phyloP scores from a whole-genome alignment of 345 rosid genomes.

The Viola odorata region DNA sequence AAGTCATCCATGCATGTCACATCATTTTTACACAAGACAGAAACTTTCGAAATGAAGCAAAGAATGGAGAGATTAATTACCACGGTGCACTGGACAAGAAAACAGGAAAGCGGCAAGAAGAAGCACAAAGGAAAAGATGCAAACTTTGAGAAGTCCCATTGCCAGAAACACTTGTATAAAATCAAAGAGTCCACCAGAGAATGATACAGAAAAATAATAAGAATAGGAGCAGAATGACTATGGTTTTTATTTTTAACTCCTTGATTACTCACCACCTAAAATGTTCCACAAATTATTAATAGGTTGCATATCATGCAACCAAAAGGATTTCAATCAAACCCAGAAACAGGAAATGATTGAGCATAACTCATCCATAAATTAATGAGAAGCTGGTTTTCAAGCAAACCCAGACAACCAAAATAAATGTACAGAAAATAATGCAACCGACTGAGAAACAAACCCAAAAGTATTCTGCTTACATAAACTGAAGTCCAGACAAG shows the following conservation, averaged over 20 bases:
- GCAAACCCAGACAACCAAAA: too few relatives aligned
- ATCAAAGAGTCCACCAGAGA: not conserved
- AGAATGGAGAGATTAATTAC: constrained; percentile 7
- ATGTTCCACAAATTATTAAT: too few relatives aligned
- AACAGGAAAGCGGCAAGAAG: constrained; percentile 33
- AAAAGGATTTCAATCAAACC: too few relatives aligned
- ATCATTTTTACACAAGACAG: not conserved
- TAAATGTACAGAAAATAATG: too few relatives aligned
- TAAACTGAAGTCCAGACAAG: too few relatives aligned
- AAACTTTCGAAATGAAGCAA: not conserved
- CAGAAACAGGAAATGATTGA: too few relatives aligned
- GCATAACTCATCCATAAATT: too few relatives aligned
- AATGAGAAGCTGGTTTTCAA: too few relatives aligned
- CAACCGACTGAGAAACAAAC: too few relatives aligned
- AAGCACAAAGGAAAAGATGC: constrained; percentile 8
- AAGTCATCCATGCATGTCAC: not conserved
- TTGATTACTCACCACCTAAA: too few relatives aligned
- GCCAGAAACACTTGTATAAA: not conserved
- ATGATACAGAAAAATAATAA: not conserved
- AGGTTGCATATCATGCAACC: too few relatives aligned
- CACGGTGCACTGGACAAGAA: constrained; percentile 23
- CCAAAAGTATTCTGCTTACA: too few relatives aligned
- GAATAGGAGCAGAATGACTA: not conserved
- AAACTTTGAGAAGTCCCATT: constrained; percentile 27
- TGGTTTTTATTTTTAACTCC: not conserved